Evolutionary conservation across 768 basidiomycete genomes (phyloP).

Genomic region (Xerocomellus chrysenteron): DNA sequence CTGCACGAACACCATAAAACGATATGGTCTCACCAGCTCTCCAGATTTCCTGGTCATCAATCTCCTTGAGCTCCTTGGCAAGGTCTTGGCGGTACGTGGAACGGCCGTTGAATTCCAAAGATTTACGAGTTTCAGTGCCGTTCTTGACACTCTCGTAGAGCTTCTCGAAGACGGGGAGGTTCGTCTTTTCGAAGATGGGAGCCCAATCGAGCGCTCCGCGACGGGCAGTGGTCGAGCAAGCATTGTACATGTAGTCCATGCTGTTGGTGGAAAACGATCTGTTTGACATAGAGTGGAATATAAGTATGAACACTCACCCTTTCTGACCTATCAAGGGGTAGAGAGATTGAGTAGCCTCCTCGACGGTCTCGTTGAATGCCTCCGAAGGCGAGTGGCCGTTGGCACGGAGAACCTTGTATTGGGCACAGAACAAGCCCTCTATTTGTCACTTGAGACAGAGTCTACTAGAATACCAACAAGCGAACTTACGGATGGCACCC

Average conservation of each 20-base stretch:
- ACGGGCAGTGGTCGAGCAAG: slow-evolving; percentile 98
- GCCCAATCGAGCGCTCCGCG: slow-evolving; percentile 99
- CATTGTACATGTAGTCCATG: slow-evolving; percentile 99
- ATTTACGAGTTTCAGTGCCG: slow-evolving; percentile 96
- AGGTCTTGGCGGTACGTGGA: slow-evolving; percentile 92
- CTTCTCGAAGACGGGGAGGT: slow-evolving; percentile 90
- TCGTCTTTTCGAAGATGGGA: slow-evolving; percentile 92
- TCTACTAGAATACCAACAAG: not conserved
- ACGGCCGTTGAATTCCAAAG: slow-evolving; percentile 93
- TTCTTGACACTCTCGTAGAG: slow-evolving; percentile 94
- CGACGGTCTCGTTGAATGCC: slow-evolving; percentile 99
- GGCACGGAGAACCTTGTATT: slow-evolving; percentile 96
- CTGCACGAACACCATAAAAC: not conserved
- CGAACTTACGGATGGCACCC: slow-evolving; percentile 85
- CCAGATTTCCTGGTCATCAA: slow-evolving; percentile 99
- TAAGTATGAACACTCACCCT: slow-evolving; percentile 52
- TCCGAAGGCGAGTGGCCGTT: slow-evolving; percentile 97
- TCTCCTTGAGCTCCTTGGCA: slow-evolving; percentile 87
- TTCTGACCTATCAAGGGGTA: slow-evolving; percentile 96
- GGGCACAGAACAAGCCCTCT: slow-evolving; percentile 99
- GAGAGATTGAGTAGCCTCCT: slow-evolving; percentile 99
- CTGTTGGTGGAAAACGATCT: slow-evolving; percentile 39
- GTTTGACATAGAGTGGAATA: not conserved
- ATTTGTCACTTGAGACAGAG: slow-evolving; percentile 7
- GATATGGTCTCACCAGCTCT: slow-evolving; percentile 63